Conservation (phyloP, 2,329 filamentous ascomycete genomes). For the Neonectria punicea region DNA sequence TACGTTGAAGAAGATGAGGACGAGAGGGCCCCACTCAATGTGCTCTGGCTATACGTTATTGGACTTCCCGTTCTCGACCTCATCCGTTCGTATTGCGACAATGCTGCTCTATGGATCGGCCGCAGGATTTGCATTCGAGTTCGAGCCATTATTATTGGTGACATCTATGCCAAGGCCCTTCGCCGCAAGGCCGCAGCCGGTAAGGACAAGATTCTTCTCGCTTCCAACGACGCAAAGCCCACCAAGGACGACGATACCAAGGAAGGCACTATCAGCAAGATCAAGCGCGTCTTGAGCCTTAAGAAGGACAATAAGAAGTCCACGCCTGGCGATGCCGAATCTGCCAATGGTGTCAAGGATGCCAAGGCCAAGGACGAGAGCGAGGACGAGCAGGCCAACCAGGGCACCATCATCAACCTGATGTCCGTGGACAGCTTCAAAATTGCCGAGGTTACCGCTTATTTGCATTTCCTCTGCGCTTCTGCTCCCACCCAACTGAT, state of each 20-base stretch:
- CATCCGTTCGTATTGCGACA: slow-evolving; percentile 83
- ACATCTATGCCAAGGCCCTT: slow-evolving; percentile 96
- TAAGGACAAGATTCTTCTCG: slow-evolving; percentile 77
- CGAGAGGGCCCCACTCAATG: slow-evolving; percentile 74
- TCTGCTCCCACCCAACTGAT: slow-evolving; percentile 89
- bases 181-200: slow-evolving; percentile 87
- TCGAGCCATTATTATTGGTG: slow-evolving; percentile 93
- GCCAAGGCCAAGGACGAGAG: slow-evolving; percentile 49
- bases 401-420: slow-evolving; percentile 98
- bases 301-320: slow-evolving; percentile 64
- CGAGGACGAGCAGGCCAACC: slow-evolving; percentile 81
- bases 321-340: slow-evolving; percentile 47
- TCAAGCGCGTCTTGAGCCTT: slow-evolving; percentile 69
- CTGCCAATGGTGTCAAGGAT: slow-evolving; percentile 48
- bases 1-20: slow-evolving; percentile 87
- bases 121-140: slow-evolving; percentile 94
- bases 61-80: slow-evolving; percentile 86
- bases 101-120: slow-evolving; percentile 90
- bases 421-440: slow-evolving; percentile 99
- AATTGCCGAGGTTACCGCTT: slow-evolving; percentile 92
- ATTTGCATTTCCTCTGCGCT: slow-evolving; percentile 95
- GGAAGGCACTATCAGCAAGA: slow-evolving; percentile 56
- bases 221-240: slow-evolving; percentile 52
- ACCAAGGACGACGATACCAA: slow-evolving; percentile 48
- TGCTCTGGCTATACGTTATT: slow-evolving; percentile 96